Base-by-base conservation (phyloP, 352 stramenopile genomes). In the Aphanomyces cochlioides region DNA sequence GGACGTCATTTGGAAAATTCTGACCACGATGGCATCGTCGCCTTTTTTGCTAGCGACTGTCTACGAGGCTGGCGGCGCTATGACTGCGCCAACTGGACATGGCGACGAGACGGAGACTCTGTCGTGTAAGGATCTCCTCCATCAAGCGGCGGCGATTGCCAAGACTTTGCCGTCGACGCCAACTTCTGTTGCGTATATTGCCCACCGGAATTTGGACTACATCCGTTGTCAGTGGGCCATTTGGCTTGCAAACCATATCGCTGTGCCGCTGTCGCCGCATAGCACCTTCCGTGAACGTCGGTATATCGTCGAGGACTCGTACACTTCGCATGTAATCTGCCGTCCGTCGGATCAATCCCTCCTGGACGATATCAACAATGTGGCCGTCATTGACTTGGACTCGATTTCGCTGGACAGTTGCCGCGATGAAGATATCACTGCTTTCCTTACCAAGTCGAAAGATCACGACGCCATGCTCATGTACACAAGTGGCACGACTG, bases 181-280 rank as follows among this genome's bases (percentile, higher is more conserved):
- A 63, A 59, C 60, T 19, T 67, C 60, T 15, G 19, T 67, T 19
- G 60, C 60, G 7, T 67, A 58, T 21, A 7, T 67, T 19, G 60
- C 60, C 47, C 60, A 67, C 47, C 60, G 60, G 63, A 47, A 56
- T 34, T 36, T 70, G 15, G 64, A 60, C 19, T 92, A 90, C 67
- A 65, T 93, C 13, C 69, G 78, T 7, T 83, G 87, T 28, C 81
- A 91, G 60, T 95, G 83, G 84, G 85, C 78, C 2, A 87, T 89
- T 67, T 95, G 86, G 86, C 77, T 89, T 10, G 79, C 81, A 0
- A 86, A 83, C 8, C 81, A 73, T 38, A 77, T 91, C 50, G 84
- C 80, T 0, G 84, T 94, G 54, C 86, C 85, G 5, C 75, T 93
- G 17, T 47, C 64, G 13, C 13, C 64, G 6, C 28, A 41, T 10